A percentile compares a stretch with the other conserved stretches of the same genome.
phyloP scores from a whole-genome alignment of 345 rosid genomes.

The Eucalyptus victrix region DNA sequence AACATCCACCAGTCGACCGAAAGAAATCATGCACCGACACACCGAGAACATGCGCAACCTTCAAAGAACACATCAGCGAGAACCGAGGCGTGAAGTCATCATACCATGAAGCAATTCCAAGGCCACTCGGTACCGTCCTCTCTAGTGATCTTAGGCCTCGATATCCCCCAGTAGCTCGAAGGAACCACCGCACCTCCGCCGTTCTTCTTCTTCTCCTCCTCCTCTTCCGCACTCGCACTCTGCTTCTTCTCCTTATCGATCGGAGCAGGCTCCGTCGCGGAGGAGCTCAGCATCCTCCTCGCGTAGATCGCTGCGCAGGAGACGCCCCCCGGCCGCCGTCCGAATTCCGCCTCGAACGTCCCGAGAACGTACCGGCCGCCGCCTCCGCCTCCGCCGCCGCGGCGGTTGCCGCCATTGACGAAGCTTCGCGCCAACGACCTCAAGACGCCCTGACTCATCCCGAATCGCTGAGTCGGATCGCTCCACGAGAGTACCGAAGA shows the following conservation, averaged over 20 bases:
- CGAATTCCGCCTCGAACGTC: background rate
- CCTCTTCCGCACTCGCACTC: background rate
- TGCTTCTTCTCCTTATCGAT: background rate
- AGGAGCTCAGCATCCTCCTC: conserved; percentile 1
- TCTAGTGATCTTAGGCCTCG: conserved; percentile 33
- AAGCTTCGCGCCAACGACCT: background rate
- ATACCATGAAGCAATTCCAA: conserved; percentile 75
- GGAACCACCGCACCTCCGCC: conserved; percentile 5
- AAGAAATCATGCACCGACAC: background rate
- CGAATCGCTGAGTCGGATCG: background rate
- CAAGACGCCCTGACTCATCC: background rate
- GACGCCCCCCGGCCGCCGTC: background rate
- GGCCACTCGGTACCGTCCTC: conserved; percentile 73
- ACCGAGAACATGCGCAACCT: background rate
- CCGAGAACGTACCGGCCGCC: background rate
- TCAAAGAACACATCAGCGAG: background rate
- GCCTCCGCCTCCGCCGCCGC: background rate
- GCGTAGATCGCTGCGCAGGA: background rate
- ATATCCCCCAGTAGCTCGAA: conserved; percentile 72
- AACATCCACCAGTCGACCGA: background rate
- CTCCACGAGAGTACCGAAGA: background rate
- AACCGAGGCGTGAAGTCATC: background rate
- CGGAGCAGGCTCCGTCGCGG: background rate
- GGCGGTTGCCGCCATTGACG: background rate
- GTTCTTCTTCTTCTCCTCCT: conserved; percentile 6